phyloP scores from a whole-genome alignment of 176 grass and related monocot genomes.

The Oryza glumipatula region DNA sequence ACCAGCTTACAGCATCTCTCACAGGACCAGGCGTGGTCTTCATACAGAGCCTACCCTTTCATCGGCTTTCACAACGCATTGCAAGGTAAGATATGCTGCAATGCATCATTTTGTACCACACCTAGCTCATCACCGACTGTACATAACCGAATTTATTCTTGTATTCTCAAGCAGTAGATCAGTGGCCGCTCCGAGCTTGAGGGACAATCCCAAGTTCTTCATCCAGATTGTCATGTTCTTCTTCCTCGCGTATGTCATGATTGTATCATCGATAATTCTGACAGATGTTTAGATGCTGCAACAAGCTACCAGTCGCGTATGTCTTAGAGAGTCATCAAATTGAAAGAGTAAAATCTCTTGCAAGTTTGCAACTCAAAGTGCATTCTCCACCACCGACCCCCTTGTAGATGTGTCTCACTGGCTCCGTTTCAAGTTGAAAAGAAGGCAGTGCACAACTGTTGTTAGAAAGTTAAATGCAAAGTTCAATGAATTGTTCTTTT shows the following conservation, averaged over 20 bases:
- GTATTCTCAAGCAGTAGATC: slow-evolving; percentile 60
- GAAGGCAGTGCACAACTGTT: slow-evolving; percentile 27
- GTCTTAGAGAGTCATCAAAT: slow-evolving; percentile 19
- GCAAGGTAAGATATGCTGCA: slow-evolving; percentile 55
- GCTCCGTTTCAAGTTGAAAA: slow-evolving; percentile 5
- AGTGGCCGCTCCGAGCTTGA: slow-evolving; percentile 77
- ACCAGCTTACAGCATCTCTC: slow-evolving; percentile 74
- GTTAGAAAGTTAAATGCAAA: slow-evolving; percentile 37
- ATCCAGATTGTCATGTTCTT: slow-evolving; percentile 94
- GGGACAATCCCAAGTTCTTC: slow-evolving; percentile 95
- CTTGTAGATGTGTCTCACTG: slow-evolving; percentile 53
- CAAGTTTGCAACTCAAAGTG: slow-evolving; percentile 40
- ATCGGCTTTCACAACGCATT: slow-evolving; percentile 82
- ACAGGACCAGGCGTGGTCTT: slow-evolving; percentile 94
- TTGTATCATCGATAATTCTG: slow-evolving; percentile 96
- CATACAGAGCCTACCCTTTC: slow-evolving; percentile 92
- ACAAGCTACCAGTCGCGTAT: slow-evolving; percentile 38
- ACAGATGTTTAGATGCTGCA: slow-evolving; percentile 75
- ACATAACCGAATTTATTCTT: slow-evolving; percentile 18
- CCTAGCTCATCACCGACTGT: neutral
- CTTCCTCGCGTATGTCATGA: slow-evolving; percentile 93
- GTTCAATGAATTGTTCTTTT: neutral
- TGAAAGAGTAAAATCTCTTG: slow-evolving; percentile 44
- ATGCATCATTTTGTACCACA: neutral
- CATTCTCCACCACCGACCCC: slow-evolving; percentile 27